These are phyloP conservation scores for Xylaria digitata DNA, from an alignment of 2,329 filamentous ascomycete genomes.

Conservation along the genomic window DNA sequence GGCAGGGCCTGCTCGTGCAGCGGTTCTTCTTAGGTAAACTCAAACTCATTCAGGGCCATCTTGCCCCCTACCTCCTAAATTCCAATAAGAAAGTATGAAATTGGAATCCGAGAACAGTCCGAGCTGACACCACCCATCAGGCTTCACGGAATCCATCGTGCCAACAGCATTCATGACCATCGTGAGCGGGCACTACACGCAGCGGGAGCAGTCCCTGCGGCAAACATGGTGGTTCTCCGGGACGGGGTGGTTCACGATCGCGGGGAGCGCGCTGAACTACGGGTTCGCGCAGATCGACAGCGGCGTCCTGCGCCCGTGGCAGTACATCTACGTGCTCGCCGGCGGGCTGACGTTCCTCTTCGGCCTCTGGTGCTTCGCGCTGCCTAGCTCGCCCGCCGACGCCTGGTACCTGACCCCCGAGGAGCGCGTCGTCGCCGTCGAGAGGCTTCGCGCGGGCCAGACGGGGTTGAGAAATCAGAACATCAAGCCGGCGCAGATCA, in stretches of 20 bases:
- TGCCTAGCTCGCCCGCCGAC: constrained; percentile 73
- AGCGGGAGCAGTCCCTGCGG: constrained; percentile 71
- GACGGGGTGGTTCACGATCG: constrained; percentile 69
- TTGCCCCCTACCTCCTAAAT: too few species aligned
- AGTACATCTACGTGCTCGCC: constrained; percentile 76
- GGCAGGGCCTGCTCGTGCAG: constrained; percentile 73
- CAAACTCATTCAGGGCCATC: too few species aligned
- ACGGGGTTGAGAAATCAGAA: constrained; percentile 71
- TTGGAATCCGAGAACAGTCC: too few species aligned
- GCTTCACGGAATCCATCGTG: constrained; percentile 72
- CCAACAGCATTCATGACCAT: constrained; percentile 75
- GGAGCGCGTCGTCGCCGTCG: constrained; percentile 73
- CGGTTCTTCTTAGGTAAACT: constrained; percentile 67
- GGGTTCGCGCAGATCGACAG: constrained; percentile 72
- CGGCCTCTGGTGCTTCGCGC: constrained; percentile 71
- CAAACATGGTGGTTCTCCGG: constrained; percentile 76
- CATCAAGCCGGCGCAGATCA: constrained; percentile 69
- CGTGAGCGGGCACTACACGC: constrained; percentile 71
- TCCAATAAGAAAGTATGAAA: too few species aligned
- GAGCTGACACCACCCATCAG: background rate
- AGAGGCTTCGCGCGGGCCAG: constrained; percentile 70
- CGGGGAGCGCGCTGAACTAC: constrained; percentile 74
- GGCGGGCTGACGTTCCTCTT: constrained; percentile 73
- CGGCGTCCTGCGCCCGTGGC: constrained; percentile 69
- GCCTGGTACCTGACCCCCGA: constrained; percentile 75